Base-by-base conservation (phyloP, 371 early-diverging fungal species). In the Lichtheimia ramosa region DNA sequence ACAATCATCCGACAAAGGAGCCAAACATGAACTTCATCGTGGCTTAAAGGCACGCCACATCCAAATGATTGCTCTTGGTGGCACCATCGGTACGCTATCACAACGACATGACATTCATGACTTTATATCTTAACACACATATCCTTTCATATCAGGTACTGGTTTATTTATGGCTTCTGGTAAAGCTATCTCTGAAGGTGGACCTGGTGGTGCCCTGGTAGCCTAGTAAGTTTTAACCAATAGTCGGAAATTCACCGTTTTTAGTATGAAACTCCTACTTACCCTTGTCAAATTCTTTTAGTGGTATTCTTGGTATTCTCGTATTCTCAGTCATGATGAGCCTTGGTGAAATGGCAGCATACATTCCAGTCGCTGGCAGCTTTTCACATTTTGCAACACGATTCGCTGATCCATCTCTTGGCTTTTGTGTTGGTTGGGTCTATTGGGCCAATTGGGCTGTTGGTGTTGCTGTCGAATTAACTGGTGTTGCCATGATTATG, bases 111-210 rank as follows among this genome's bases (percentile, higher is more conserved):
- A 27, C 39, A 1, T 39, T 43, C n/a, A 40, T 12, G 42, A 42
- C 51, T 21, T 27, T 52, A 34, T n/a, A 15, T 42, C 14, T 46
- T 48, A 39, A 41, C 15, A 23, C 48, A 42, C 15, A 20, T 8
- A n/a, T 28, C 24, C 50, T 15, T n/a, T n/a, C n/a, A n/a, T n/a
- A 41, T 51, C 54, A 59, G 90, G 91, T 60, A 95, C 94, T 16
- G 96, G 95, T 57, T 77, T 95, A n/a, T 94, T 94, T 70, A 81
- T 94, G 63, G 88, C 89, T n/a, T 90, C 92, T 42, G 96, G 95
- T 58, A 76, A 81, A 39, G 85, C 90, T 2, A 83, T 95, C 34
- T 77, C 83, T 2, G 66, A 68, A 5, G 94, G 91, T 23, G 95
- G 95, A 6, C 93, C 76, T 21, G 87, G 80, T 23, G 92, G 94